Evolutionary conservation across 75 land plant species (phyloP), one percentile per base, ranked within the genome.

Genomic region (Adiantum capillusveneris): DNA sequence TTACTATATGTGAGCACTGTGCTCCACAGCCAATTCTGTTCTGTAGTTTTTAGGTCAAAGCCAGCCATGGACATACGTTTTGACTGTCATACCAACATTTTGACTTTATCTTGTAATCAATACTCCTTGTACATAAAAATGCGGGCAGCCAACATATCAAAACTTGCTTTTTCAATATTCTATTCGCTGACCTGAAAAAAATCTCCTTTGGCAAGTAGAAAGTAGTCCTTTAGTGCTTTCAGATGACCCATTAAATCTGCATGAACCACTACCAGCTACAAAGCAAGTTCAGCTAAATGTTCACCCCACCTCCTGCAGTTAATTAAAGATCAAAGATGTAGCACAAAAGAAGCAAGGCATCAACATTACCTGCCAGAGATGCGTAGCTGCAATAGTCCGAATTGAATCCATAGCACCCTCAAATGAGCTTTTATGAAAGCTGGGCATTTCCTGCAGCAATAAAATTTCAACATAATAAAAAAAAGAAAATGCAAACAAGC

Each of bases 171-270:
- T n/a, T n/a, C n/a, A n/a, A n/a, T n/a, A n/a, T n/a, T n/a, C n/a
- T 41, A 14, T 41, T 17, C 14, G 52, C 77, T 80, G 77, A 78
- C 99, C 96, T 95, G 99, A 73, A 95, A 94, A 49, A 95, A 95
- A 57, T 95, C 99, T 39, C 99, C 99, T 75, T 95, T 95, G 29
- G 96, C 99, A 53, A 95, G 75, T 42, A 95, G 88, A 60, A 95
- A 95, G 63, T 95, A 95, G 56, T 90, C 96, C 70, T 95, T 95
- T 39, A 95, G 75, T 31, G 99, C 96, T 62, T 82, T 95, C 58
- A 95, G 56, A 66, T 95, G 99, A n/a, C 99, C 99, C 79, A 79
- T 81, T 44, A 95, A 70, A 46, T 95, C 92, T 63, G 99, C 99
- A 70, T 88, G 96, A 17, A 95, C 79, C 37, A 95, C 96, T 60